Conservation (phyloP, 441 rosid species). For the Gossypium lobatum region DNA sequence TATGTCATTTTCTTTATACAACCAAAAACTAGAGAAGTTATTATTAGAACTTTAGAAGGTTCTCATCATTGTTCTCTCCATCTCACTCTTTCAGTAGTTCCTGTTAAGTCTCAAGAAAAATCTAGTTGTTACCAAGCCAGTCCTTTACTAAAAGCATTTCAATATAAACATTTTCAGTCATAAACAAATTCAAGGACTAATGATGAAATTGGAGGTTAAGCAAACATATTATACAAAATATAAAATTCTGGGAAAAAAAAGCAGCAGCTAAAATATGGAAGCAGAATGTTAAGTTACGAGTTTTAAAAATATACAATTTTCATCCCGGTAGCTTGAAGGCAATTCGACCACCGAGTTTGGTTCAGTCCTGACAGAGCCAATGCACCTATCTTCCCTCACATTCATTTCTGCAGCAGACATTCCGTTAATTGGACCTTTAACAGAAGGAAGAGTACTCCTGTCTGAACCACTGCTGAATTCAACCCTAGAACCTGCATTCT, state of each 20-base stretch:
- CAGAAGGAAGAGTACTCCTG: constrained; percentile 35
- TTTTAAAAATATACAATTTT: constrained; percentile 50
- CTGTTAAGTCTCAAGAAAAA: background rate
- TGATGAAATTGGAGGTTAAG: background rate
- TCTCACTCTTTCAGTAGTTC: background rate
- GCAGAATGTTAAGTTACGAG: background rate
- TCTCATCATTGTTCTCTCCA: background rate
- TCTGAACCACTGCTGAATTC: constrained; percentile 36
- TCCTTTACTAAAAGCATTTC: background rate
- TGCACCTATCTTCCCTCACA: constrained; percentile 44
- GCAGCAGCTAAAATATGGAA: constrained; percentile 3
- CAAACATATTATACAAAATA: background rate
- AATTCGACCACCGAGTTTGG: constrained; percentile 43
- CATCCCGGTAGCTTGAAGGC: constrained; percentile 45
- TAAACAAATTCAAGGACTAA: background rate
- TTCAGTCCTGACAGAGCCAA: constrained; percentile 39
- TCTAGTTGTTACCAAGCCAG: background rate
- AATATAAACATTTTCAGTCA: background rate
- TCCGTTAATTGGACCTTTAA: constrained; percentile 41
- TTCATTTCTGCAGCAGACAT: constrained; percentile 46
- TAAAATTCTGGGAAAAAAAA: background rate
- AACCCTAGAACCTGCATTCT: constrained; percentile 37
- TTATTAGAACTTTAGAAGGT: background rate
- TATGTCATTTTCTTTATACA: background rate
- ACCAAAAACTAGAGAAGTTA: background rate